Evolutionary conservation across 2,329 filamentous ascomycete genomes (phyloP), one percentile per base, ranked within the genome.

Genomic region (Colletotrichum brevisporum): DNA sequence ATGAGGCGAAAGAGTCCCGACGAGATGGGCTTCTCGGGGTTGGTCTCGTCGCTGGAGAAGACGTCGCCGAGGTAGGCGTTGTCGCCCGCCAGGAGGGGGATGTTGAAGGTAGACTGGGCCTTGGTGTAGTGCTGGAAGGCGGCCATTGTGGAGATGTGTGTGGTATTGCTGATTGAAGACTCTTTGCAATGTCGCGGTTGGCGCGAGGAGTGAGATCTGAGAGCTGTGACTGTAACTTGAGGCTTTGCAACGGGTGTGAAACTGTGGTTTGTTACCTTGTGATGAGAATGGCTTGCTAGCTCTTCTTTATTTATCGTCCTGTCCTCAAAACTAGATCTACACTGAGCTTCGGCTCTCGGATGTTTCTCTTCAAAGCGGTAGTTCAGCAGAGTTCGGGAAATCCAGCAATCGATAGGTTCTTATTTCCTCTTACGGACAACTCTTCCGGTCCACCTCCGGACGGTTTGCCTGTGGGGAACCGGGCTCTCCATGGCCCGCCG

Each of bases 61-160:
- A 92, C 81, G 74, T 92, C 90, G 50, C 89, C 90, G 4, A 92
- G 84, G 76, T 84, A 92, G 36, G 89, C 90, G 75, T 92, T 92
- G 71, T 91, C 88, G 73, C 90, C 90, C 43, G 89, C 88, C 70
- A 92, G 89, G 55, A 91, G 84, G 6, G 89, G 90, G 4, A 89
- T 89, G 74, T 91, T 88, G 80, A 87, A 91, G 47, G 80, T 83
- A 27, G 82, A 84, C 76, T 91, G 88, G 0, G 88, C 89, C 75
- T 89, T 83, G 58, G 84, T 75, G 77, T 84, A 87, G 79, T 91
- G 85, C 59, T 81, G 83, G 77, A 89, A 84, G 60, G 31, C 9
- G 31, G 77, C 63, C 80, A 81, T 83, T 71, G 50, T 78, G 67
- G 26, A 3, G 6, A 16, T 36, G 4, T 16, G 15, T 10, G 8